Evolutionary conservation across 495 filamentous ascomycete genomes (phyloP).

Genomic region (Viridothelium virens): DNA sequence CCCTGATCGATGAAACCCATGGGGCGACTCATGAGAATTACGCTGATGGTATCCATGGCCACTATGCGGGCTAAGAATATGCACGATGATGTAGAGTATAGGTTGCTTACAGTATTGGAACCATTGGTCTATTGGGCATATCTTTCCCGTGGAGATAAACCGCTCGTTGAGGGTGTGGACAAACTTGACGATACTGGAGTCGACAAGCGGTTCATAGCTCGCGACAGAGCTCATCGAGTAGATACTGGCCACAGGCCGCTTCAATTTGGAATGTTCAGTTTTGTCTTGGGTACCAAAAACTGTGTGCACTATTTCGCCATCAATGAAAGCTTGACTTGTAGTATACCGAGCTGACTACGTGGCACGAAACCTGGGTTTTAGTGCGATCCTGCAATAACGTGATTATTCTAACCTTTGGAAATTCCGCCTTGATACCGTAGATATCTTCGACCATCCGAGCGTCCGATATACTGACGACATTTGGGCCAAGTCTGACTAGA

Average conservation of each 20-base stretch:
- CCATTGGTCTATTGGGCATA: constrained; percentile 37
- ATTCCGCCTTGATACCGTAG: constrained; percentile 22
- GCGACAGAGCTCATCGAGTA: constrained; percentile 38
- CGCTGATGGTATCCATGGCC: constrained; percentile 42
- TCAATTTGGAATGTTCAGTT: constrained; percentile 34
- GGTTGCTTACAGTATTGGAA: constrained; percentile 35
- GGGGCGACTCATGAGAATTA: constrained; percentile 36
- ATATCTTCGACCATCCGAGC: constrained; percentile 22
- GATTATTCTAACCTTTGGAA: constrained; percentile 15
- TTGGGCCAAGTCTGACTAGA: constrained; percentile 39
- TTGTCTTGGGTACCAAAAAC: constrained; percentile 40
- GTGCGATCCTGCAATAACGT: not conserved
- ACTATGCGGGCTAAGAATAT: constrained; percentile 19
- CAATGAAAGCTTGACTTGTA: not conserved
- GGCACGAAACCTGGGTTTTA: not conserved
- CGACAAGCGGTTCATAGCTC: constrained; percentile 34
- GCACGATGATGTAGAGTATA: not conserved
- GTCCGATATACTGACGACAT: constrained; percentile 36
- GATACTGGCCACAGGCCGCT: constrained; percentile 36
- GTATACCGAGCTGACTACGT: not conserved
- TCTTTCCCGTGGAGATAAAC: constrained; percentile 26
- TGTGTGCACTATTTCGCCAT: not conserved
- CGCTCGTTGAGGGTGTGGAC: constrained; percentile 28
- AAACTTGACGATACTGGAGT: constrained; percentile 27
- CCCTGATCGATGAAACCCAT: constrained; percentile 38